These are phyloP conservation scores for Phoma sp. DNA, from an alignment of 2,329 filamentous ascomycete species.

Conservation along the genomic window DNA sequence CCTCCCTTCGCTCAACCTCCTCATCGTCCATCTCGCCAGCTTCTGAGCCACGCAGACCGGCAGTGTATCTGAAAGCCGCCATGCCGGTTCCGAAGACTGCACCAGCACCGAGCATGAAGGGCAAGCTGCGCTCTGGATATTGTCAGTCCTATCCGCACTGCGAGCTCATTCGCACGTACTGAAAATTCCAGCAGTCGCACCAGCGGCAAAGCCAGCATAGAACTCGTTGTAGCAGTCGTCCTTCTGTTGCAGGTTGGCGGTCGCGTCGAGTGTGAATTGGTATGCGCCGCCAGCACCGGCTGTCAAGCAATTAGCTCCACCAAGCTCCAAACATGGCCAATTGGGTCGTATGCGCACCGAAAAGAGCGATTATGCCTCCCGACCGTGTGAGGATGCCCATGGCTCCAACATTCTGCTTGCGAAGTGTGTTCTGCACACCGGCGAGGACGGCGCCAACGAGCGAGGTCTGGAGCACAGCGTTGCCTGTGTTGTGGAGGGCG, in stretches of 20 bases:
- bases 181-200: conserved; percentile 73
- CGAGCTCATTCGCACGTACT: conserved; percentile 61
- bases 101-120: conserved; percentile 74
- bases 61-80: conserved; percentile 72
- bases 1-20: conserved; percentile 79
- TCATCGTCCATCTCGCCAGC: conserved; percentile 66
- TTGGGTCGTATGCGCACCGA: conserved; percentile 61
- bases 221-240: conserved; percentile 79
- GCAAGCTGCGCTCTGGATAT: conserved; percentile 68
- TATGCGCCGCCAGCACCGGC: conserved; percentile 78
- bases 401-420: conserved; percentile 80
- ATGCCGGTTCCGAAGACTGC: conserved; percentile 65
- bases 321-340: not conserved
- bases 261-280: conserved; percentile 76
- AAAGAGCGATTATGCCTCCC: conserved; percentile 74
- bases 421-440: conserved; percentile 85
- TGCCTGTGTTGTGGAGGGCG: conserved; percentile 72
- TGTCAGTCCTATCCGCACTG: conserved; percentile 25
- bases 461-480: conserved; percentile 70
- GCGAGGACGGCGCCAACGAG: conserved; percentile 74
- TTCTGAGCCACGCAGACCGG: conserved; percentile 64
- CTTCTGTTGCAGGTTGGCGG: conserved; percentile 85
- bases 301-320: conserved; percentile 52
- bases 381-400: conserved; percentile 81
- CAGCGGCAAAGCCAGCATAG: conserved; percentile 78